Evolutionary conservation across 2,329 filamentous ascomycete genomes (phyloP).

Genomic region (Leptographium flavum): DNA sequence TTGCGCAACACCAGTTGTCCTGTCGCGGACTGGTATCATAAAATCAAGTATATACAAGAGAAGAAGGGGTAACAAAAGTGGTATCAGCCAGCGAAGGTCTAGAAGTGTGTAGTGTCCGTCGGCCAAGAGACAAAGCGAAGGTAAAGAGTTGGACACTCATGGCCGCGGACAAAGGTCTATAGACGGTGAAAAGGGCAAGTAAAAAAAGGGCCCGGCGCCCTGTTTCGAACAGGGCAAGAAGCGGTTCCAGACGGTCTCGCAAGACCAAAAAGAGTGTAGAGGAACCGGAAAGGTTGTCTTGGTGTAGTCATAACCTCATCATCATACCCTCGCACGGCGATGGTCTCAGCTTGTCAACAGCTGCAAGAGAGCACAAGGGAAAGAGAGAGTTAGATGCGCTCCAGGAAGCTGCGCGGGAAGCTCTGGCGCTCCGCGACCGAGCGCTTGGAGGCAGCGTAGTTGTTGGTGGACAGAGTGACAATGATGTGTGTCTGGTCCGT

Average conservation of each 20-base stretch:
- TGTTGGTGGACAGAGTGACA: constrained; percentile 15
- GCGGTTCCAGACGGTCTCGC: not conserved
- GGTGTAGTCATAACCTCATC: constrained; percentile 1
- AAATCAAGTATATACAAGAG: not conserved
- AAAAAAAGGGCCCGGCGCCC: not conserved
- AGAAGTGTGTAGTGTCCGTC: not conserved
- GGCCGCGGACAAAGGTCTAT: not conserved
- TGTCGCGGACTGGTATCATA: not conserved
- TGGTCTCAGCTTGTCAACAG: not conserved
- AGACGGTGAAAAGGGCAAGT: not conserved
- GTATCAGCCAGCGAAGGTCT: not conserved
- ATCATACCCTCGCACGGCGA: constrained; percentile 4
- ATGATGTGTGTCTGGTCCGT: constrained; percentile 20
- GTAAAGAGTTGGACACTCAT: not conserved
- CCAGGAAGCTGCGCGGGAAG: constrained; percentile 10
- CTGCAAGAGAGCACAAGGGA: not conserved
- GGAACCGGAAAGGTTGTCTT: not conserved
- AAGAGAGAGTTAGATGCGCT: not conserved
- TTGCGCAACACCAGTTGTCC: not conserved
- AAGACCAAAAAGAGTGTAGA: not conserved
- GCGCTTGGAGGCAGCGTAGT: constrained; percentile 3
- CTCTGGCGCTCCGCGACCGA: constrained; percentile 4
- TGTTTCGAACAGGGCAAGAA: constrained; percentile 1
- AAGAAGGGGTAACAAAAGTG: not conserved
- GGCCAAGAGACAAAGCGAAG: not conserved